A percentile compares a stretch with the other conserved stretches of the same genome.
Conservation (phyloP, 306 rosid species). For the Vigna angularis region DNA sequence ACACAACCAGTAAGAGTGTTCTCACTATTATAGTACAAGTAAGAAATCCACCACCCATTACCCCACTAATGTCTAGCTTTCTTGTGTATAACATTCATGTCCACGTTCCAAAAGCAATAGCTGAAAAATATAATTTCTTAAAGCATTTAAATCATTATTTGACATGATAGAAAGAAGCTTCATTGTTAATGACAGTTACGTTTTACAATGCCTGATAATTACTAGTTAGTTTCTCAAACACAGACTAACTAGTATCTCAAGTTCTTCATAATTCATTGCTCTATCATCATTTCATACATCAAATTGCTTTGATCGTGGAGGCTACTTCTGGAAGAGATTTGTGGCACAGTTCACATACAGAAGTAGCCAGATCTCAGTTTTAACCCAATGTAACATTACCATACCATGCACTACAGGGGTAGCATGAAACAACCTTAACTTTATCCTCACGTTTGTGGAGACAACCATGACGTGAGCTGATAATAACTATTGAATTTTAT, state of each 20-base stretch:
- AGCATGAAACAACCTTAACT: not conserved
- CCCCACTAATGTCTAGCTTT: too few species aligned
- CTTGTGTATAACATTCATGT: not conserved
- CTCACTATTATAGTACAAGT: too few species aligned
- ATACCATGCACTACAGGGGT: not conserved
- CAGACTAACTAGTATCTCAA: too few species aligned
- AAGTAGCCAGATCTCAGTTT: too few species aligned
- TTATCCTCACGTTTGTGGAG: constrained; percentile 30
- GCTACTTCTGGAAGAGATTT: not conserved
- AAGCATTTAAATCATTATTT: not conserved
- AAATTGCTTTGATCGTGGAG: not conserved
- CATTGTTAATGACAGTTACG: not conserved
- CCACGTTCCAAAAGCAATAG: not conserved
- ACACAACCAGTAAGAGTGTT: too few species aligned
- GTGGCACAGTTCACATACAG: constrained; percentile 1
- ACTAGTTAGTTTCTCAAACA: too few species aligned
- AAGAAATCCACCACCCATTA: too few species aligned
- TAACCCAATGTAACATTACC: not conserved
- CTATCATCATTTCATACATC: not conserved
- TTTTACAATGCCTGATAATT: not conserved
- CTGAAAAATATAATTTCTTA: not conserved
- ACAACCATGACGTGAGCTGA: constrained; percentile 17
- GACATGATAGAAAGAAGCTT: not conserved
- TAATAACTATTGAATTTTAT: constrained; percentile 20
- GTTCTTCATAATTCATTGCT: too few species aligned